phyloP scores from a whole-genome alignment of 139 green algal genomes.

The Asterochloris erici region DNA sequence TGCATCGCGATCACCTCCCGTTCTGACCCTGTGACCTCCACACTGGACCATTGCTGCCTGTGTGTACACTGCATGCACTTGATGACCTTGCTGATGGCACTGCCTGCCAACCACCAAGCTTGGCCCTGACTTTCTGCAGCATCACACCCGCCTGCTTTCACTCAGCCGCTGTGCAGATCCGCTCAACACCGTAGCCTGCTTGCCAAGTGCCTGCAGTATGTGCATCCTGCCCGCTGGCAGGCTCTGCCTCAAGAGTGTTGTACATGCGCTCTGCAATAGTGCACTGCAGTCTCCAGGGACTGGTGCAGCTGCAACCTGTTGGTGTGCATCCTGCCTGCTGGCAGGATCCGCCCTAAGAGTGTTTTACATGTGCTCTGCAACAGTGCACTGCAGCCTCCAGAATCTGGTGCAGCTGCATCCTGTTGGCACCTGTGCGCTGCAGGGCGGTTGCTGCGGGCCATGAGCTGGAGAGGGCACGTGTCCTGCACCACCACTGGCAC shows the following conservation, averaged over 20 bases:
- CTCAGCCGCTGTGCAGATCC: no score
- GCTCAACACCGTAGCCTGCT: no score
- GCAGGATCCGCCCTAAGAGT: no score
- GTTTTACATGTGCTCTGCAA: background rate
- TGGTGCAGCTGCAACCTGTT: background rate
- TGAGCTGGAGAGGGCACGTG: background rate
- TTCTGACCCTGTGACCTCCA: background rate
- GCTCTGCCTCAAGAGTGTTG: background rate
- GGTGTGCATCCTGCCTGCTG: no score
- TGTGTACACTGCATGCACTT: background rate
- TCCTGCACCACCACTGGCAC: background rate
- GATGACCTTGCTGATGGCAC: no score
- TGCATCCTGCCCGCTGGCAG: no score
- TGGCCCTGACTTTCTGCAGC: no score
- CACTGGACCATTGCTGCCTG: background rate
- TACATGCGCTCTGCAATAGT: background rate
- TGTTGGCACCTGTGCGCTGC: background rate
- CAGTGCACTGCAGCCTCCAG: background rate
- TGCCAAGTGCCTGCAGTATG: no score
- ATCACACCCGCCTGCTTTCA: no score
- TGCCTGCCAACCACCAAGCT: no score
- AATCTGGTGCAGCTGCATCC: background rate
- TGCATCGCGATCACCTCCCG: no score
- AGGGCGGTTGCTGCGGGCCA: background rate
- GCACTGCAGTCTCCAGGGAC: background rate